Evolutionary conservation across 805 yeast species (phyloP).

Genomic region (Yamadazyma sp.): DNA sequence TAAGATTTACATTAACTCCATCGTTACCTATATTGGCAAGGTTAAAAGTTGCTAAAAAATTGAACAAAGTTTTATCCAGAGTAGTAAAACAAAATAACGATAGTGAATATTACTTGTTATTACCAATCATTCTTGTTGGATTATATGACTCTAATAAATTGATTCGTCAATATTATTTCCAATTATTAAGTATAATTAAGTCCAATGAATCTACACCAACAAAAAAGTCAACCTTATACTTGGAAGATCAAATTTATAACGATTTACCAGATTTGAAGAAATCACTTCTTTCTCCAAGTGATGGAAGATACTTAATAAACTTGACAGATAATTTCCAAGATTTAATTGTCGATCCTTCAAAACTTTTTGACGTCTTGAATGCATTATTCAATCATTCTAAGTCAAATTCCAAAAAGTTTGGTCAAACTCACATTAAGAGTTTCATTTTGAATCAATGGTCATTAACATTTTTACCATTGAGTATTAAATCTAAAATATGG

Average conservation of each 20-base stretch:
- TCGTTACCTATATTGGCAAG: conserved; percentile 59
- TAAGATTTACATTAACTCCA: conserved; percentile 55
- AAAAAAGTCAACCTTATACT: conserved; percentile 39
- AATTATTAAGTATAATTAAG: conserved; percentile 3
- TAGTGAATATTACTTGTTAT: conserved; percentile 46
- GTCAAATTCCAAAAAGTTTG: conserved; percentile 50
- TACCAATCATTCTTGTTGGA: conserved; percentile 58
- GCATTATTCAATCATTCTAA: conserved; percentile 40
- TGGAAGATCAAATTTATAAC: conserved; percentile 61
- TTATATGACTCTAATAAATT: conserved; percentile 48
- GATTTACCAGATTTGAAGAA: conserved; percentile 39
- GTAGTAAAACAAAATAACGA: conserved; percentile 20
- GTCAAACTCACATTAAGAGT: conserved; percentile 52
- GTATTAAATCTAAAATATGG: conserved; percentile 50
- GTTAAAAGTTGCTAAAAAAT: conserved; percentile 37
- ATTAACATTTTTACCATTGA: conserved; percentile 27
- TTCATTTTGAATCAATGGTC: conserved; percentile 71
- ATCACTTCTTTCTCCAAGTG: conserved; percentile 63
- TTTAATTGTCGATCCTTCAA: conserved; percentile 24
- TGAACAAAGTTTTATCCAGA: conserved; percentile 35
- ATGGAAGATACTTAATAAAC: conserved; percentile 36
- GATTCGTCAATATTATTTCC: conserved; percentile 37
- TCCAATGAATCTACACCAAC: conserved; percentile 11
- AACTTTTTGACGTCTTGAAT: conserved; percentile 22
- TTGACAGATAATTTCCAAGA: conserved; percentile 20